Percentiles rank a stretch among this genome's conserved stretches.
Evolutionary conservation across 2,329 filamentous ascomycete species (phyloP).

Genomic region (Aspergillus tamarii): DNA sequence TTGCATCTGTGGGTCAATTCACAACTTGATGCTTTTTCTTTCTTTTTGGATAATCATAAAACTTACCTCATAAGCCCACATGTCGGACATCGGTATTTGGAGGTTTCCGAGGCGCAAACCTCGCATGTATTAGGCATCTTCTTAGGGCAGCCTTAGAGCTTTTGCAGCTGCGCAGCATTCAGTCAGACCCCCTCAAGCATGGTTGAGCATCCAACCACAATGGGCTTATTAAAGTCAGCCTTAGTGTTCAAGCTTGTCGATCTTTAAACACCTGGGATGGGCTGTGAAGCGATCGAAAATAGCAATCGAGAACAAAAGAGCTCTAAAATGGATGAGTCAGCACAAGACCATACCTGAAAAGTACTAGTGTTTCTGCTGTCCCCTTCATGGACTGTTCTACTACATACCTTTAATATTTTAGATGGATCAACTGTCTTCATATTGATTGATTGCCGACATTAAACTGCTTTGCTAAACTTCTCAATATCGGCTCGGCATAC

Average conservation of each 20-base stretch:
- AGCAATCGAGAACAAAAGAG: background rate
- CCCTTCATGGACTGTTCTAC: no score
- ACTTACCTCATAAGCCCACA: constrained; percentile 43
- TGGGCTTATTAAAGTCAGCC: background rate
- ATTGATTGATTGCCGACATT: background rate
- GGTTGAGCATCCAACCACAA: constrained; percentile 14
- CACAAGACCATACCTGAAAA: background rate
- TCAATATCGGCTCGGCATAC: no score
- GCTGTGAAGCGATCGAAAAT: background rate
- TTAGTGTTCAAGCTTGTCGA: constrained; percentile 1
- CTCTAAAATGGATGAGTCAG: background rate
- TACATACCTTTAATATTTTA: background rate
- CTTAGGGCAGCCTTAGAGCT: constrained; percentile 11
- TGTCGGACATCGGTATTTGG: constrained; percentile 45
- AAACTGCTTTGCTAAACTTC: no score
- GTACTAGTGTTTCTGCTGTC: background rate
- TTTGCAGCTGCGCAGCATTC: constrained; percentile 15
- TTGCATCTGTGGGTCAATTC: background rate
- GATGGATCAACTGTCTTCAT: background rate
- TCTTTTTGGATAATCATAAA: background rate
- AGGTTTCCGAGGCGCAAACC: constrained; percentile 41
- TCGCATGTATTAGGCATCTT: constrained; percentile 40
- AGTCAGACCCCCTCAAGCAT: constrained; percentile 23
- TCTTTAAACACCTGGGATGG: background rate
- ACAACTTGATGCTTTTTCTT: background rate